Evolutionary conservation across 140 eudicot genomes (phyloP), one percentile per base, ranked within the genome.

Genomic region (Senecio squalidus): DNA sequence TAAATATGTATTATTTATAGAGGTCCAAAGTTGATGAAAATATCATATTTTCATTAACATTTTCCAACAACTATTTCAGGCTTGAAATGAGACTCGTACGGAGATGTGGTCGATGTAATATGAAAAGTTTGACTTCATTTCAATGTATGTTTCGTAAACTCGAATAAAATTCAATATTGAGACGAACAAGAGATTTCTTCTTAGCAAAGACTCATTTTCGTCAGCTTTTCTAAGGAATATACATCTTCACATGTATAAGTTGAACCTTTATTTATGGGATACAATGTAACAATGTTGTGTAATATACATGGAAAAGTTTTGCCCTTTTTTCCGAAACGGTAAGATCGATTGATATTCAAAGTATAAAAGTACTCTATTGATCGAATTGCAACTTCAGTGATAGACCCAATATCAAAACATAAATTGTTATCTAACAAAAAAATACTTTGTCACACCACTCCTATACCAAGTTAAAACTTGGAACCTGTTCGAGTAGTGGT

Each of bases 191-290:
- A 0, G 36, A 26, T 18, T 5, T 46, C 53, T 46, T 46, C 13
- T 25, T 51, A 2, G 22, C 5, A 25, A 50, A 51, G 17, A 10
- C 20, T 50, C 57, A 26, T 25, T 4, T 15, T 4, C 17, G 23
- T 23, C 7, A 22, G 55, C 55, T 48, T n/a, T 33, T 18, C 15
- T 33, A 56, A 18, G 18, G 28, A 6, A 20, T 33, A 22, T 55
- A 56, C 29, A 56, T 28, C 51, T 22, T 58, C 24, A 39, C 49
- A 21, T 58, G n/a, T 57, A 22, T 6, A 36, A 58, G 21, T 18
- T 59, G 26, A 21, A 38, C 4, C 17, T 8, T 23, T 0, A 39
- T 17, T 2, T 36, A 9, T 36, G n/a, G n/a, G n/a, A n/a, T n/a
- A n/a, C n/a, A n/a, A 8, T 36, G 41, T 36, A 36, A 36, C 41